Percentiles rank a stretch among this genome's conserved stretches.
Evolutionary conservation across 176 grass and related monocot genomes (phyloP).

Genomic region (Poa pratensis): DNA sequence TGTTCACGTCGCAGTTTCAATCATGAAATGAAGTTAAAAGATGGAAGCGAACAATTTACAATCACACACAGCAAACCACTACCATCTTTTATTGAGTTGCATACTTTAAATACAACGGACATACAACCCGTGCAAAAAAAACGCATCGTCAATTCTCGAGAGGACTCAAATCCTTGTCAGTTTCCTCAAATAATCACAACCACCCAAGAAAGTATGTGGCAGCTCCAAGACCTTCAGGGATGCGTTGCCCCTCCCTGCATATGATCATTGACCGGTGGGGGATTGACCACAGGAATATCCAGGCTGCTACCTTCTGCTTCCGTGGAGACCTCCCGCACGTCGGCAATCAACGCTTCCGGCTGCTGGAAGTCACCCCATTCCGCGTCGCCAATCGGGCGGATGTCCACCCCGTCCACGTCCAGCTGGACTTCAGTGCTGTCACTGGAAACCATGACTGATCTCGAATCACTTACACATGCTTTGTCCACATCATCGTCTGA

Average conservation of each 20-base stretch:
- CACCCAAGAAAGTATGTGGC: slow-evolving; percentile 23
- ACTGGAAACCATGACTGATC: slow-evolving; percentile 60
- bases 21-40: not conserved
- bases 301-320: slow-evolving; percentile 71
- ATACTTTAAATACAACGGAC: slow-evolving; percentile 56
- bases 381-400: slow-evolving; percentile 64
- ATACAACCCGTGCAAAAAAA: slow-evolving; percentile 39
- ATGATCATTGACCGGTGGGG: slow-evolving; percentile 55
- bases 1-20: not conserved
- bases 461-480: slow-evolving; percentile 79
- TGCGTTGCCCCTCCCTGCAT: slow-evolving; percentile 56
- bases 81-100: slow-evolving; percentile 41
- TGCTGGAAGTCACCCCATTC: slow-evolving; percentile 66
- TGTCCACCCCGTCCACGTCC: slow-evolving; percentile 73
- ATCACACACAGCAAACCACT: slow-evolving; percentile 34
- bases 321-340: slow-evolving; percentile 85
- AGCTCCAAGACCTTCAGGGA: slow-evolving; percentile 40
- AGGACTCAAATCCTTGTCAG: slow-evolving; percentile 44
- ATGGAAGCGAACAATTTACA: slow-evolving; percentile 41
- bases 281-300: slow-evolving; percentile 80
- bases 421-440: slow-evolving; percentile 57
- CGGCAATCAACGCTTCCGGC: slow-evolving; percentile 61
- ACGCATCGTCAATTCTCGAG: slow-evolving; percentile 24
- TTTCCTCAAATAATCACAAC: slow-evolving; percentile 49
- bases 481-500: slow-evolving; percentile 93